These are phyloP conservation scores for Blastobotrys americana DNA, from an alignment of 805 yeast genomes.

Conservation along the genomic window DNA sequence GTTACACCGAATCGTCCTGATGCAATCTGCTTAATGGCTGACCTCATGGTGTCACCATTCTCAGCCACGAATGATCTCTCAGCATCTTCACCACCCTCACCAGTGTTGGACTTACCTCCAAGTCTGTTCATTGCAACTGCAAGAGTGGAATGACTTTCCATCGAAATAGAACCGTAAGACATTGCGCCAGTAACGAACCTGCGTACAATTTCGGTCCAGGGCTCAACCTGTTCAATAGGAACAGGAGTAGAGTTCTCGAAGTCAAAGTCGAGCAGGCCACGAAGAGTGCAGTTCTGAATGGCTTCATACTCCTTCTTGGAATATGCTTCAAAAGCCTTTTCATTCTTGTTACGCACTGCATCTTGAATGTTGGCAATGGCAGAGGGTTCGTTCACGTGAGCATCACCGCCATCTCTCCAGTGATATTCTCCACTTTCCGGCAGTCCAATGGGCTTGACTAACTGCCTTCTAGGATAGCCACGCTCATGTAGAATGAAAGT, in stretches of 20 bases:
- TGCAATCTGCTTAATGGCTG: conserved; percentile 97
- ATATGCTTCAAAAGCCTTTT: conserved; percentile 83
- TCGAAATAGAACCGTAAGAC: conserved; percentile 97
- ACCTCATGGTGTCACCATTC: conserved; percentile 96
- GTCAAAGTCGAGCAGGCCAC: conserved; percentile 92
- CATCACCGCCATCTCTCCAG: conserved; percentile 98
- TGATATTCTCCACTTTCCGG: conserved; percentile 97
- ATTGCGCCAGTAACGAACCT: conserved; percentile 99
- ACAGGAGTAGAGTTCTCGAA: conserved; percentile 62
- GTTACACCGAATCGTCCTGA: conserved; percentile 98
- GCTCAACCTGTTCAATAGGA: conserved; percentile 96
- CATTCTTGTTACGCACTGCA: conserved; percentile 96
- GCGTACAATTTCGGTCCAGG: conserved; percentile 98
- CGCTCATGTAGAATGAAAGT: conserved; percentile 90
- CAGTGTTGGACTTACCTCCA: conserved; percentile 97
- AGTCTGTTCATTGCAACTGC: conserved; percentile 98
- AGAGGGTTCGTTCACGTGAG: conserved; percentile 88
- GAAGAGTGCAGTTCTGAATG: conserved; percentile 81
- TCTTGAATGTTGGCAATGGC: conserved; percentile 95
- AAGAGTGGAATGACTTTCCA: conserved; percentile 96
- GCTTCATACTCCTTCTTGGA: conserved; percentile 88
- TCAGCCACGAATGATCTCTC: conserved; percentile 73
- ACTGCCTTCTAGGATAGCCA: conserved; percentile 75
- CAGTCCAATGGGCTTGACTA: conserved; percentile 62
- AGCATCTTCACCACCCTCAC: conserved; percentile 99